Conservation (phyloP, 2,329 filamentous ascomycete genomes). For the Thielaviopsis euricoi region DNA sequence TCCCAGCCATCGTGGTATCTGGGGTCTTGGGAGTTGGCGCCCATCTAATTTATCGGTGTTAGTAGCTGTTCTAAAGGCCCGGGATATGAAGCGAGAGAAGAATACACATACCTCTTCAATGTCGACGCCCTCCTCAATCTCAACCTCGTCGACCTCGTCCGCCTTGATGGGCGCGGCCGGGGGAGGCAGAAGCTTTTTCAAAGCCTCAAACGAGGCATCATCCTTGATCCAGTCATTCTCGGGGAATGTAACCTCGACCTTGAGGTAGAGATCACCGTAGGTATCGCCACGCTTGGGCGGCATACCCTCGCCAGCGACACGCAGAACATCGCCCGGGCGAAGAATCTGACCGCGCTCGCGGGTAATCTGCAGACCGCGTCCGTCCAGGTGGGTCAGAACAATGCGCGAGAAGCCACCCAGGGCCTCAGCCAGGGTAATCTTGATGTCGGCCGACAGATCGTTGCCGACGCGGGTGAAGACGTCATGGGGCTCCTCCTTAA, state of each 20-base stretch:
- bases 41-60: slow-evolving; percentile 35
- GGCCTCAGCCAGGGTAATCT: slow-evolving; percentile 68
- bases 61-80: background rate
- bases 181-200: slow-evolving; percentile 61
- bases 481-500: slow-evolving; percentile 68
- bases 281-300: slow-evolving; percentile 70
- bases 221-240: slow-evolving; percentile 68
- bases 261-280: slow-evolving; percentile 75
- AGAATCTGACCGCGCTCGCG: slow-evolving; percentile 71
- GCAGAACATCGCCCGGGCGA: slow-evolving; percentile 69
- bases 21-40: slow-evolving; percentile 52
- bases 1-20: slow-evolving; percentile 51
- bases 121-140: slow-evolving; percentile 68
- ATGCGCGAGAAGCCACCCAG: slow-evolving; percentile 80
- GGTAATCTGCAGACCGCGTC: slow-evolving; percentile 68
- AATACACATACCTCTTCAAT: slow-evolving; percentile 50
- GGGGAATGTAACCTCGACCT: slow-evolving; percentile 77
- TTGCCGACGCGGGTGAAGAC: slow-evolving; percentile 68
- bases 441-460: slow-evolving; percentile 68
- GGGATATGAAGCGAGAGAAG: background rate
- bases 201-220: slow-evolving; percentile 50
- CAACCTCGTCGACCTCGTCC: slow-evolving; percentile 71
- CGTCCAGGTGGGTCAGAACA: slow-evolving; percentile 83
- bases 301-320: slow-evolving; percentile 84
- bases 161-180: slow-evolving; percentile 44